Evolutionary conservation across 2,329 filamentous ascomycete species (phyloP).

Genomic region (Pseudocercospora fuligena): DNA sequence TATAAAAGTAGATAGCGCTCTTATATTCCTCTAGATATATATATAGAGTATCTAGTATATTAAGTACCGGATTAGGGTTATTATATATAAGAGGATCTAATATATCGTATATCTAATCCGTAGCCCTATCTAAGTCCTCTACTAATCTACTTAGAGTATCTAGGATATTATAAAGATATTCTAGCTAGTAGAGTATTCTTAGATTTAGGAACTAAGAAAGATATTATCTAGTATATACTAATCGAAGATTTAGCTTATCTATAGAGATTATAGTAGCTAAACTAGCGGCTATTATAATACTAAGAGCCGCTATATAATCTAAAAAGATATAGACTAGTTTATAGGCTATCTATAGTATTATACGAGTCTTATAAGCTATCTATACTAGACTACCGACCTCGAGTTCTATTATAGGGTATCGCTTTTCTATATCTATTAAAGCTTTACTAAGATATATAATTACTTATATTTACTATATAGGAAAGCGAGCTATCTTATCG

Average conservation of each 20-base stretch:
- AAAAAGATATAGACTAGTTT: background rate
- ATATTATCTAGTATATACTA: background rate
- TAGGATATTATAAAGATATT: background rate
- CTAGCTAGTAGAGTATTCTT: background rate
- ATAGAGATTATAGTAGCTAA: background rate
- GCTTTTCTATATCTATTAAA: background rate
- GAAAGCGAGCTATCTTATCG: background rate
- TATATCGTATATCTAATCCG: background rate
- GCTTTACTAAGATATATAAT: background rate
- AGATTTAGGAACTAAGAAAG: background rate
- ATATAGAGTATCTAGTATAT: background rate
- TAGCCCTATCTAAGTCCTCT: background rate
- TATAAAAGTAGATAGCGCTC: too few relatives aligned
- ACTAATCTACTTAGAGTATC: background rate
- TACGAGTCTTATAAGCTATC: background rate
- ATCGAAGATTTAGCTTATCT: background rate
- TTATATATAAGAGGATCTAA: background rate
- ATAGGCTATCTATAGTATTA: background rate
- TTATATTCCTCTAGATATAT: background rate
- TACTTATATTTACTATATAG: background rate
- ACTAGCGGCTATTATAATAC: background rate
- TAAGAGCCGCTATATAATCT: background rate
- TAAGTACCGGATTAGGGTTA: background rate
- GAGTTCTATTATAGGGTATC: background rate
- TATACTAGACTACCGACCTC: background rate